Base-by-base conservation (phyloP, 2,329 filamentous ascomycete species). In the Ascochyta fabae region DNA sequence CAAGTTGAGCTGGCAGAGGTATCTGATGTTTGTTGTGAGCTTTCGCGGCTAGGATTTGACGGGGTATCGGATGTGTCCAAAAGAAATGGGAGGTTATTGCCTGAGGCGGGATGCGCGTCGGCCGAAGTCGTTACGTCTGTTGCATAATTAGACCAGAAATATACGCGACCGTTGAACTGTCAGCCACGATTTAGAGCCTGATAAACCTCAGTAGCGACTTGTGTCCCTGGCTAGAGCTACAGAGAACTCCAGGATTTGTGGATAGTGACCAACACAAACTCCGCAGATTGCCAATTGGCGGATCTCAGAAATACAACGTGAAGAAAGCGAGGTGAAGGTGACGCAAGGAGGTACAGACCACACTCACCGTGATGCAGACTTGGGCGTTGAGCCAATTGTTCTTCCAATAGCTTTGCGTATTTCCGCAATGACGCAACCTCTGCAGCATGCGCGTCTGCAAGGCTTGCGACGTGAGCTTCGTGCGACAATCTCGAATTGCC, bases 361-460 rank as follows among this genome's bases (percentile, higher is more conserved):
- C 29, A 60, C 72, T 58, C 57, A 73, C 72, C 61, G 58, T 73
- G 69, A 42, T 72, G 69, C 33, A 72, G 62, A 26, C 48, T 53
- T 29, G 67, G 64, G 29, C 61, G 58, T 41, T 70, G 61, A 31
- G 64, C 61, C 38, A 70, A 56, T 48, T 72, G 71, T 26, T 72
- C 67, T 60, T 80, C 77, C 33, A 79, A 67, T 15, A 75, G 65
- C 43, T 63, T 64, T 35, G 75, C 68, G 58, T 79, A 76, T 22
- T 74, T 67, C 23, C 65, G 71, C 31, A 78, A 56, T 7, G 75
- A 75, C n/a, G 70, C 68, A 9, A 79, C 50, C 64, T 79, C 78
- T 26, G 68, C 70, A 15, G 67, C 65, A 59, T 80, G 77, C n/a
- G 75, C 63, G 35, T 74, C 70, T 47, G 62, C 65, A 35, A 80